A percentile compares a stretch with the other conserved stretches of the same genome.
phyloP scores from a whole-genome alignment of 2,329 filamentous ascomycete species.

The Fusarium zealandicum region DNA sequence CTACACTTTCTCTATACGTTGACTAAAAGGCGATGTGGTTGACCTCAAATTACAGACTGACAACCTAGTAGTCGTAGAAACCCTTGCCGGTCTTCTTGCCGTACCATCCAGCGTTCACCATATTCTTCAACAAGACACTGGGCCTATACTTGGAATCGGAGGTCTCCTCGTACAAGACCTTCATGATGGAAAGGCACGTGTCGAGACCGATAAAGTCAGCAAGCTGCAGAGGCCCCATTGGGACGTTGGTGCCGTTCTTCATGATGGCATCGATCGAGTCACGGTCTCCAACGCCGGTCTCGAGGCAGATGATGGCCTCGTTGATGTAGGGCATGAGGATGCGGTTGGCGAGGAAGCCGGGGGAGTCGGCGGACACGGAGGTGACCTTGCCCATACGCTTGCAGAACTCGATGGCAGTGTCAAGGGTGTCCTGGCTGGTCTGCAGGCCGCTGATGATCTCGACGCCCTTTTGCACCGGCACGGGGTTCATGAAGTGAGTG shows the following conservation, averaged over 20 bases:
- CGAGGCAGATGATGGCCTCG: constrained; percentile 93
- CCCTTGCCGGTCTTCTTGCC: constrained; percentile 98
- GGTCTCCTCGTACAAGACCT: constrained; percentile 87
- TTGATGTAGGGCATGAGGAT: constrained; percentile 99
- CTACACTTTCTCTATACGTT: neutral
- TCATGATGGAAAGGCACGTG: constrained; percentile 97
- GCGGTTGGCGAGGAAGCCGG: constrained; percentile 93
- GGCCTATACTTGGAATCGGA: constrained; percentile 96
- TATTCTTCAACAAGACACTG: constrained; percentile 84
- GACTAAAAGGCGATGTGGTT: neutral
- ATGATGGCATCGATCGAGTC: constrained; percentile 97
- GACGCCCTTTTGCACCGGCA: constrained; percentile 94
- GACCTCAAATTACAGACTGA: neutral
- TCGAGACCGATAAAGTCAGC: constrained; percentile 98
- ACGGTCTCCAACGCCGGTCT: constrained; percentile 86
- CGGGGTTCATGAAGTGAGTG: constrained; percentile 99
- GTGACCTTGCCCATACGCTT: constrained; percentile 92
- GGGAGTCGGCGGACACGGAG: constrained; percentile 85
- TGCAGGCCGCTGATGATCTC: constrained; percentile 97
- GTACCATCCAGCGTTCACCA: constrained; percentile 97
- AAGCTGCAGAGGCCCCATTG: constrained; percentile 93
- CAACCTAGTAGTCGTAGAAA: constrained; percentile 81
- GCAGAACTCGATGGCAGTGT: constrained; percentile 85
- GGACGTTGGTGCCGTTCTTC: constrained; percentile 99
- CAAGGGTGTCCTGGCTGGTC: constrained; percentile 82